Base-by-base conservation (phyloP, 2,329 filamentous ascomycete species). In the Penicillium psychrosexuale region DNA sequence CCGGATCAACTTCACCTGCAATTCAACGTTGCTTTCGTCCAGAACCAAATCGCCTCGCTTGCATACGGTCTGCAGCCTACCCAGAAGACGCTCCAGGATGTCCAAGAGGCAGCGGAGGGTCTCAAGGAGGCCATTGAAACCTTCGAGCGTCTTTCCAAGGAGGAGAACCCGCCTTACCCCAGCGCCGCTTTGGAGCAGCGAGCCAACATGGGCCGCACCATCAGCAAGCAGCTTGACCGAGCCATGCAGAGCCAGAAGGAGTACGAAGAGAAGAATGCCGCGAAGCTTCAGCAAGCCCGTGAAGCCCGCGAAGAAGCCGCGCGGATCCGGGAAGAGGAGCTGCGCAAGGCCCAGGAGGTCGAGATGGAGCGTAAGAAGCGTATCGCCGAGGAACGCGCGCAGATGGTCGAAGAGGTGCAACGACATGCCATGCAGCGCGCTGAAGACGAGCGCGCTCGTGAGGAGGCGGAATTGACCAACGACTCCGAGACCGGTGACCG, bases 1-100 rank as follows among this genome's bases (percentile, higher is more conserved):
- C 89, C 91, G 0, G 89, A 94, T 5, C 90, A 96, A 66, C 82
- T 92, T 30, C 91, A 96, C 73, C 90, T 94, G 73, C 91, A 94
- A 72, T 99, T 99, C 82, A 99, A 99, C 68, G 90, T 99, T 28
- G 94, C 94, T 0, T 99, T 97, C 69, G 90, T 97, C 28, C 94
- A 97, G 70, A 95, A 96, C 59, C 92, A 97, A 72, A 86, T 97
- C 51, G 93, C 93, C 19, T 88, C 88, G 43, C 84, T 89, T 30
- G 85, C 97, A 51, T 87, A 91, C 72, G 80, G 78, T 34, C 79
- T 96, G 51, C 80, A 84, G 5, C 90, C 97, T 69, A 83, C 84
- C 6, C 86, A 92, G 68, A 86, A 91, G 47, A 89, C 88, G 0
- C 80, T 93, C 3, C 82, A 83, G 57, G 91, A 97, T 66, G 85